Evolutionary conservation across 83 land plant genomes (phyloP).

Genomic region (Isoetes engelmannii): DNA sequence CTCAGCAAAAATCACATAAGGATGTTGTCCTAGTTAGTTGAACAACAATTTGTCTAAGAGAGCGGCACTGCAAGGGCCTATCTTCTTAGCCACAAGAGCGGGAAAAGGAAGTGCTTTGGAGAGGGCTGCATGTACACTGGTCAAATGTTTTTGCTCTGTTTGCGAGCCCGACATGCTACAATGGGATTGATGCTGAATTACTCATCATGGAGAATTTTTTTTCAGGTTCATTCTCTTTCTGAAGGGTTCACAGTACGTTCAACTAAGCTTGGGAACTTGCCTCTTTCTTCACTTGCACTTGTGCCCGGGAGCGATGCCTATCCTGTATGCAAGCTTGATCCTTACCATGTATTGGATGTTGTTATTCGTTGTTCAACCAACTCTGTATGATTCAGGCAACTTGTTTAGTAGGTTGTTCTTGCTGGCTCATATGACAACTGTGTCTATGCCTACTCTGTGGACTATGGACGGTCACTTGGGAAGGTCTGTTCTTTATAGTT

Average conservation of each 20-base stretch:
- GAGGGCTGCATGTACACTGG: neutral
- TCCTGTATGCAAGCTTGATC: constrained; percentile 28
- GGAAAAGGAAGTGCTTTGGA: neutral
- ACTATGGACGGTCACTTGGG: constrained; percentile 44
- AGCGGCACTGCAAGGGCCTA: no score
- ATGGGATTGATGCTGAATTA: no score
- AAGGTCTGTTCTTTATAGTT: constrained; percentile 20
- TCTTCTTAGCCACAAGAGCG: no score
- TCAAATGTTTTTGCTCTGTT: no score
- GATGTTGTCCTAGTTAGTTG: no score
- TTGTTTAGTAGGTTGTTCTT: constrained; percentile 27
- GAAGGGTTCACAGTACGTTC: constrained; percentile 37
- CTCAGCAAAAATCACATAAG: no score
- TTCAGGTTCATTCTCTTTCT: constrained; percentile 37
- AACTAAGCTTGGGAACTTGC: constrained; percentile 38
- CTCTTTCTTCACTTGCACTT: constrained; percentile 37
- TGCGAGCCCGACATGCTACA: no score
- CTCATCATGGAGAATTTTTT: neutral
- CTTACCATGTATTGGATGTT: neutral
- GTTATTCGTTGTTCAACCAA: neutral
- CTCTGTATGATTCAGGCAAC: neutral
- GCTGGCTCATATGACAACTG: constrained; percentile 48
- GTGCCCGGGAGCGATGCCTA: constrained; percentile 37
- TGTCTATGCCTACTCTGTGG: constrained; percentile 44
- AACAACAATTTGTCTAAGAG: no score